Conservation (phyloP, 2,329 filamentous ascomycete genomes). For the Xylariaceae sp. region DNA sequence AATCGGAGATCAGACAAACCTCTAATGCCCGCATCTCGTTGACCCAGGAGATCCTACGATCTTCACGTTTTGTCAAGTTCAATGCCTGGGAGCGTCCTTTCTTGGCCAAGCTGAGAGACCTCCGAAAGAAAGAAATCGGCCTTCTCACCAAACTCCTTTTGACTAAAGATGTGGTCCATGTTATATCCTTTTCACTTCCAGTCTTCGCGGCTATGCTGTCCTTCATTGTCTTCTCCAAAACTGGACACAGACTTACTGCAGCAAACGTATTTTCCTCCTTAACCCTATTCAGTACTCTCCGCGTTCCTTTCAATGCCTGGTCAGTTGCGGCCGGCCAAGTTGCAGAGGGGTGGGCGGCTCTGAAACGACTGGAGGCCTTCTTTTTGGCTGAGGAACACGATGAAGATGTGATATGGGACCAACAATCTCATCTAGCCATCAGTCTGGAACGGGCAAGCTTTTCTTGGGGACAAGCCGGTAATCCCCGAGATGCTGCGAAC, state of each 20-base stretch:
- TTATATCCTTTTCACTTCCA: slow-evolving; percentile 77
- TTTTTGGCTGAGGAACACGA: slow-evolving; percentile 78
- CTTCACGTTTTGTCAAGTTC: slow-evolving; percentile 88
- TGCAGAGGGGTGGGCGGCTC: slow-evolving; percentile 76
- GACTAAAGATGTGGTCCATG: slow-evolving; percentile 79
- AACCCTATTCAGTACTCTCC: slow-evolving; percentile 84
- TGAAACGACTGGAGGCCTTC: slow-evolving; percentile 83
- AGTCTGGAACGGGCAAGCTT: slow-evolving; percentile 73
- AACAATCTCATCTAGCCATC: slow-evolving; percentile 66
- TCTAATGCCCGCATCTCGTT: slow-evolving; percentile 86
- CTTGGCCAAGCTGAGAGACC: slow-evolving; percentile 69
- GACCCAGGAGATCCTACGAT: slow-evolving; percentile 84
- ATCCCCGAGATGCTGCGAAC: slow-evolving; percentile 58
- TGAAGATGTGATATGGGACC: slow-evolving; percentile 61
- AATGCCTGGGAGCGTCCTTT: slow-evolving; percentile 92
- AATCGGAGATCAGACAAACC: slow-evolving; percentile 78
- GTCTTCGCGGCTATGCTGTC: slow-evolving; percentile 91
- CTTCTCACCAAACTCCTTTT: slow-evolving; percentile 77
- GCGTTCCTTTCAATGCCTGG: slow-evolving; percentile 82
- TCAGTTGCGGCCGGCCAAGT: slow-evolving; percentile 78
- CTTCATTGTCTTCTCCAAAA: slow-evolving; percentile 75
- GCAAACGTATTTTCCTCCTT: slow-evolving; percentile 86
- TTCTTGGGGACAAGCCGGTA: slow-evolving; percentile 65
- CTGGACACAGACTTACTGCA: slow-evolving; percentile 68
- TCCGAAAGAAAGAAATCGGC: slow-evolving; percentile 73